Base-by-base conservation (phyloP, 1,284 basidiomycete species). In the Apiotrichum mycotoxinovorans region DNA sequence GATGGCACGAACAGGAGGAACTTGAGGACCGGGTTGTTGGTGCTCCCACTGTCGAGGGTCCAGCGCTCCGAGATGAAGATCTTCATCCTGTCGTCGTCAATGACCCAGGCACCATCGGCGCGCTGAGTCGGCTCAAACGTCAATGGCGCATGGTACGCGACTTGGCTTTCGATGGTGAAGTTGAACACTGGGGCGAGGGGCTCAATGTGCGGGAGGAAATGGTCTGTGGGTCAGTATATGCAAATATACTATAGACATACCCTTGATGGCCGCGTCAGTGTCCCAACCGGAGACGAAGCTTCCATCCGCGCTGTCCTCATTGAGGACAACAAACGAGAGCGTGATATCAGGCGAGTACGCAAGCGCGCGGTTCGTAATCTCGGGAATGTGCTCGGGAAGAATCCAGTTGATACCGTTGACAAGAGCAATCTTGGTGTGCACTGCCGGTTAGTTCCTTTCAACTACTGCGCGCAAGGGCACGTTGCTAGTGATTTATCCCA, bases 51-150 rank as follows among this genome's bases (percentile, higher is more conserved):
- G 60, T 78, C 76, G 43, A 98, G 75, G 17, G 86, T 89, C 95
- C 95, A 98, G 70, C 93, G 88, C 17, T 92, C 94, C 3, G 91
- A 91, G 54, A 98, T 83, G 68, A 98, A 98, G 0, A 92, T 84
- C 23, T 87, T 91, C 56, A 94, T 80, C 65, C 92, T 85, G 65
- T 92, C 90, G 55, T 85, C 83, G 15, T 84, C 84, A 40, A 96
- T 76, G 0, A 84, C 83, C 72, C 84, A 84, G 0, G 71, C 69
- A 18, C 75, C 75, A 8, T 55, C 52, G 33, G 78, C 67, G 11
- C 30, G 55, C 35, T 51, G 66, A n/a, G 42, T 55, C n/a, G 41
- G 89, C 52, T 83, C 78, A 66, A 98, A 91, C 0, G 91, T 85
- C 40, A 98, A 78, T 0, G 93, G 94, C 1, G 92, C 90, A 69